These are phyloP conservation scores for Chimonanthus salicifolius DNA, from an alignment of 164 flowering plant species.

Conservation along the genomic window DNA sequence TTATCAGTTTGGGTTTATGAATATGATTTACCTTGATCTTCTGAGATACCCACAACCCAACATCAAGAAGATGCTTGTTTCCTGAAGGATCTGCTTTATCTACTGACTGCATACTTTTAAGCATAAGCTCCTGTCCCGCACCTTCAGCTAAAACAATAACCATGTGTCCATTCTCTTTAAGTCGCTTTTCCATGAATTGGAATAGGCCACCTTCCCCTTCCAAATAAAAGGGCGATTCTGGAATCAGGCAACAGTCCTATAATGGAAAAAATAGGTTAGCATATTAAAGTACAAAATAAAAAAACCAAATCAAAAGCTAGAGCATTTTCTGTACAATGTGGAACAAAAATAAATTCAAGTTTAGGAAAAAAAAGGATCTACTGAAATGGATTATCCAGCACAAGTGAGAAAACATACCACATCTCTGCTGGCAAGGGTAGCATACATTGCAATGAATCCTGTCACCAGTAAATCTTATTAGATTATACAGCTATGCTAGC, in stretches of 20 bases:
- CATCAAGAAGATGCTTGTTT: conserved; percentile 67
- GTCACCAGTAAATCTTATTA: conserved; percentile 11
- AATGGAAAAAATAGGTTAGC: not conserved
- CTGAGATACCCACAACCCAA: conserved; percentile 73
- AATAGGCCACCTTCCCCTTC: conserved; percentile 57
- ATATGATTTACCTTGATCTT: conserved; percentile 48
- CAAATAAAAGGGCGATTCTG: conserved; percentile 57
- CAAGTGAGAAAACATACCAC: conserved; percentile 20
- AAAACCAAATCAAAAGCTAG: not conserved
- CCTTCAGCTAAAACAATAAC: conserved; percentile 65
- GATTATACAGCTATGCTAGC: not conserved
- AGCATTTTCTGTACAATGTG: not conserved
- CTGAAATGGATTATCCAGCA: not conserved
- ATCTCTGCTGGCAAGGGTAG: conserved; percentile 74
- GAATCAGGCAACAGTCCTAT: conserved; percentile 61
- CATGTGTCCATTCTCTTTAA: conserved; percentile 57
- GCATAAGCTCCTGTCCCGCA: conserved; percentile 54
- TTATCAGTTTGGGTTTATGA: not conserved
- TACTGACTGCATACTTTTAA: conserved; percentile 30
- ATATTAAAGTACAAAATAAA: not conserved
- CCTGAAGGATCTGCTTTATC: conserved; percentile 73
- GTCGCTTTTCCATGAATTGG: conserved; percentile 41
- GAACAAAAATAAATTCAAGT: not conserved
- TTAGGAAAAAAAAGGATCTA: not conserved
- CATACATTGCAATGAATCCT: conserved; percentile 75